Conservation (phyloP, 2,329 filamentous ascomycete genomes). For the Cladosporium sp. region DNA sequence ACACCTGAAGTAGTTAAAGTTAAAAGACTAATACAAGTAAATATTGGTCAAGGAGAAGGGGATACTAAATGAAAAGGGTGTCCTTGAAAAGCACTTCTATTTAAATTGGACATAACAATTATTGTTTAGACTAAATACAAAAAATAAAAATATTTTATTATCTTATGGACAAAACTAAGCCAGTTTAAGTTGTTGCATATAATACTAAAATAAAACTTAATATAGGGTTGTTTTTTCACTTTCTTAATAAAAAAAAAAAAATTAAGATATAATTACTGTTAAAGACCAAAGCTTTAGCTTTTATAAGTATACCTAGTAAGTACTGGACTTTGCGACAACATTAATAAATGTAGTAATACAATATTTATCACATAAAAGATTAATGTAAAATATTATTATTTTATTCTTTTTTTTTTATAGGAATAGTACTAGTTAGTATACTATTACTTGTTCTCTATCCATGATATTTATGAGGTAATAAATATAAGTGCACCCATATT, state of each 20-base stretch:
- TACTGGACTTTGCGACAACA: constrained; percentile 27
- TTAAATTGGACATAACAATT: constrained; percentile 17
- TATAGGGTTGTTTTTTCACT: constrained; percentile 15
- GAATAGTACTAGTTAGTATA: too few species aligned
- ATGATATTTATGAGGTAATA: too few species aligned
- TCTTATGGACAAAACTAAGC: constrained; percentile 18
- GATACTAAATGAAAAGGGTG: constrained; percentile 20
- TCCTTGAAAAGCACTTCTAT: constrained; percentile 22
- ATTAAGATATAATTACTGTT: constrained; percentile 11
- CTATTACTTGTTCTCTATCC: too few species aligned
- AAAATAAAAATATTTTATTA: constrained; percentile 12
- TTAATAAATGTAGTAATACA: constrained; percentile 32
- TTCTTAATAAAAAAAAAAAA: background rate
- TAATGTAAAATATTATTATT: constrained; percentile 34
- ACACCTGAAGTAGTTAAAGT: constrained; percentile 25
- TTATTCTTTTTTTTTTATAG: constrained; percentile 31
- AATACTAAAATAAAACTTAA: constrained; percentile 18
- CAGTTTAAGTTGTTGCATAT: constrained; percentile 16
- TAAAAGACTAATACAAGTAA: constrained; percentile 25
- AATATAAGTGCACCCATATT: too few species aligned
- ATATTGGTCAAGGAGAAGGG: constrained; percentile 26
- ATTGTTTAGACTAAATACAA: constrained; percentile 13
- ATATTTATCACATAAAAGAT: constrained; percentile 30
- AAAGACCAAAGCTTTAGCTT: constrained; percentile 32
- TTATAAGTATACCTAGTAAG: constrained; percentile 31